Base-by-base conservation (phyloP, 495 filamentous ascomycete genomes). In the Polyplosphaeria fusca region DNA sequence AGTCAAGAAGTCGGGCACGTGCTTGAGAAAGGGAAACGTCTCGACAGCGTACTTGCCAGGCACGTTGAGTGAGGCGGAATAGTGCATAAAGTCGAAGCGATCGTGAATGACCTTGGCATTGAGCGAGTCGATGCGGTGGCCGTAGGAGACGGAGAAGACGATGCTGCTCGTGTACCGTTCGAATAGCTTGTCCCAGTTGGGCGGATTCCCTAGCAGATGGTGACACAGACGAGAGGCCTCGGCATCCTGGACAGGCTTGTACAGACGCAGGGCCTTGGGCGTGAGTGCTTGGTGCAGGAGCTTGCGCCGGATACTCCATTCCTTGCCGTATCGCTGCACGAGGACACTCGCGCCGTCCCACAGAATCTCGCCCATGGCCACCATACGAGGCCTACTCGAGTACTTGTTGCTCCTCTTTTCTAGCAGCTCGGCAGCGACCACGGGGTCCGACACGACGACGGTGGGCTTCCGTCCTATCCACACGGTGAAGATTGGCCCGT, bases 101-200 rank as follows among this genome's bases (percentile, higher is more conserved):
- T 73, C 68, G 12, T 74, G 71, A 18, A 85, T 77, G 25, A 77
- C 69, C 42, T 78, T 70, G 16, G 77, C 76, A 26, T 77, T 68
- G 26, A 82, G 69, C 18, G 76, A 68, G 64, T 82, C 76, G 11
- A 86, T 81, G 5, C 82, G 71, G 16, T 82, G 73, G 0, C 82
- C 82, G 58, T 85, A 86, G 2, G 77, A 80, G 45, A 86, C 79
- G 51, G 79, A 82, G 27, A 81, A 81, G 39, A 85, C 83, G 11
- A 86, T 78, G 52, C 79, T 82, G 0, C 80, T 80, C 2, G 83
- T 82, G 55, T 83, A 86, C 28, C 83, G 72, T 64, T 86, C 82
- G 5, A 86, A 70, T 41, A 83, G 80, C 68, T 80, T 82, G 41
- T 81, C 81, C 68, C 82, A 86, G 27, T 75, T 68, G 20, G 37